Base-by-base conservation (phyloP, 2,329 filamentous ascomycete species). In the Paecilomyces variotii region DNA sequence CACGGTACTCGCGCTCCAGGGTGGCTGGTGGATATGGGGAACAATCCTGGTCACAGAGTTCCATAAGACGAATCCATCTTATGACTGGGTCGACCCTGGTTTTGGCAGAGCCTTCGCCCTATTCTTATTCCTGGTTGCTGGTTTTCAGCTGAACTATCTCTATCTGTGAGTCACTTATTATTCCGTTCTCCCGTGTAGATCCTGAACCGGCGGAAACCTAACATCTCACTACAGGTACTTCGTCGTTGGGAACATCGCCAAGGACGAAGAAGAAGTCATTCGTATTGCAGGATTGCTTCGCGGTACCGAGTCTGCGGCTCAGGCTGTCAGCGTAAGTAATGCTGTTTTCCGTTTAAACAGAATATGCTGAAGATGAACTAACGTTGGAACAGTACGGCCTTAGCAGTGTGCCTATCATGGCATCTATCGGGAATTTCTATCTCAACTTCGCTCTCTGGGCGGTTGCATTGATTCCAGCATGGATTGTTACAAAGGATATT, bases 71-170 rank as follows among this genome's bases (percentile, higher is more conserved):
- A 74, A 77, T 19, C 87, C 87, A 0, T 82, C 79, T 0, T 87
- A 84, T 63, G 88, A 91, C 69, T 91, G 88, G 88, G 65, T 68
- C 0, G 80, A 80, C 61, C 61, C 74, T 0, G 86, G 85, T 0
- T 91, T 91, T 57, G 87, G 87, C 0, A 78, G 79, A 45, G 85
- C 80, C 0, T 91, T 90, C 64, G 83, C 80, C 0, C 77, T 89
- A 19, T 90, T 87, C 69, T 66, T 91, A 4, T 83, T 91, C 64
- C 79, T 88, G 63, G 84, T 85, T 0, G 73, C 83, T 10, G 83
- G 85, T 0, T 90, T 90, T 64, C 87, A 90, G 72, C 63, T 89
- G 6, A 90, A 90, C 69, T 91, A 91, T 68, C 78, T 90, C 62
- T 90, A 85, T 68, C 72, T 90, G 78, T 86, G 66, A 71, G 81